Percentiles rank a stretch among this genome's conserved stretches.
These are phyloP conservation scores for Neoascochyta sp. DNA, from an alignment of 2,329 filamentous ascomycete species.

Conservation along the genomic window DNA sequence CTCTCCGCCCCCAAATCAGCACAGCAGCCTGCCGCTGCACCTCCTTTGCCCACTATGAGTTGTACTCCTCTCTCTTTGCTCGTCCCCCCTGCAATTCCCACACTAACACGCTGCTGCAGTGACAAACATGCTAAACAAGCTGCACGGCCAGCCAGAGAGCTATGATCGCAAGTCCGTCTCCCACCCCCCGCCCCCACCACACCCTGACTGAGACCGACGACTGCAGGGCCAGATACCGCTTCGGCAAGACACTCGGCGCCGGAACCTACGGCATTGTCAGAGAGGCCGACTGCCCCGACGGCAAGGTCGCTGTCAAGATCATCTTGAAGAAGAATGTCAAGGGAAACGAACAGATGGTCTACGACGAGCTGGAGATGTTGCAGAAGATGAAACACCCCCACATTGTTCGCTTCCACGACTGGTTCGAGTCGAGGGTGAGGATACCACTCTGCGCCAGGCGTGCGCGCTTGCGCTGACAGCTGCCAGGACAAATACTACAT, in stretches of 20 bases:
- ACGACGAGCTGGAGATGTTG: constrained; percentile 92
- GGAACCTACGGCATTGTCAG: constrained; percentile 98
- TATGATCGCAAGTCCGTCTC: constrained; percentile 89
- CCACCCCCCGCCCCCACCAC: constrained; percentile 13
- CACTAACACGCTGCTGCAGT: constrained; percentile 51
- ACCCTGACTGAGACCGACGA: constrained; percentile 27
- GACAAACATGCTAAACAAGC: constrained; percentile 87
- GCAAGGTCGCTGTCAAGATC: constrained; percentile 95
- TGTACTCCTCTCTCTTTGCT: constrained; percentile 14
- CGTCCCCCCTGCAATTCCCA: constrained; percentile 1
- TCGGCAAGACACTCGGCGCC: constrained; percentile 89
- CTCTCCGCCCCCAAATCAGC: constrained; percentile 29
- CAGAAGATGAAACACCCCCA: constrained; percentile 88
- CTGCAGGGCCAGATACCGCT: constrained; percentile 75
- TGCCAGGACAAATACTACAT: constrained; percentile 97
- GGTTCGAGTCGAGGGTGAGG: constrained; percentile 93
- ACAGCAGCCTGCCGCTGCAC: constrained; percentile 27
- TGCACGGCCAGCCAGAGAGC: constrained; percentile 93
- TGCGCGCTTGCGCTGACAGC: constrained; percentile 13
- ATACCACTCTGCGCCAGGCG: not conserved
- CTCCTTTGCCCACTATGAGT: constrained; percentile 34
- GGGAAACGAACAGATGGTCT: constrained; percentile 97
- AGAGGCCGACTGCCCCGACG: constrained; percentile 79
- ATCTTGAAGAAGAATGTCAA: constrained; percentile 99
- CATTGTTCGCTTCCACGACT: constrained; percentile 96